phyloP scores from a whole-genome alignment of 2,329 filamentous ascomycete genomes.

The Alternaria sp. region DNA sequence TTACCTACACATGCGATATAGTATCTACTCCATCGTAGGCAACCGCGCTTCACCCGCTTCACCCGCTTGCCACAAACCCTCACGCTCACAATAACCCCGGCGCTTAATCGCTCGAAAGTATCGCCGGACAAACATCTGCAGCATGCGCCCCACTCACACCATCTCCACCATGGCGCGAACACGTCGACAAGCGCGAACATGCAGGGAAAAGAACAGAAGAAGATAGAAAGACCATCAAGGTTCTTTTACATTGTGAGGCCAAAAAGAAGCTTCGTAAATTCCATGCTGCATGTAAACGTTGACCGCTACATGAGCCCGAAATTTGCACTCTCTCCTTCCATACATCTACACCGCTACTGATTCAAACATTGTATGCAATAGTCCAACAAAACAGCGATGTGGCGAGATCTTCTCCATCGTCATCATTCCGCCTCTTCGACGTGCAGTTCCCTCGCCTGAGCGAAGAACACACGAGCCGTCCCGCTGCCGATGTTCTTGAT shows the following conservation, averaged over 20 bases:
- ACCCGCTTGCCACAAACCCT: too few relatives aligned
- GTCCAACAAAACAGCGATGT: too few relatives aligned
- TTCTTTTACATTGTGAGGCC: too few relatives aligned
- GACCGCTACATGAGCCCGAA: not conserved
- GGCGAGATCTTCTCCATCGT: too few relatives aligned
- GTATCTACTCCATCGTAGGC: not conserved
- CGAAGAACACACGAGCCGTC: constrained; percentile 85
- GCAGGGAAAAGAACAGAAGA: not conserved
- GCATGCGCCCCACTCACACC: constrained; percentile 9
- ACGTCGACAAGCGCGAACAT: constrained; percentile 1
- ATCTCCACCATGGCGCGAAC: constrained; percentile 1
- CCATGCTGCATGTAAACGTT: not conserved
- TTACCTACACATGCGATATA: too few relatives aligned
- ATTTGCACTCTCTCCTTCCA: too few relatives aligned
- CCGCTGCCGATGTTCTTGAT: constrained; percentile 80
- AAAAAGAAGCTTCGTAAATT: not conserved
- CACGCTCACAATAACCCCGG: not conserved
- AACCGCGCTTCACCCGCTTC: not conserved
- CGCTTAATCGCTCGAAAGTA: not conserved
- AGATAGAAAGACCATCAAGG: not conserved
- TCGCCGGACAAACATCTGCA: not conserved
- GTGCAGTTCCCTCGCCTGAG: constrained; percentile 74
- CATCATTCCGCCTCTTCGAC: constrained; percentile 19
- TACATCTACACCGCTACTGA: not conserved
- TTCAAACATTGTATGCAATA: not conserved